A percentile compares a stretch with the other conserved stretches of the same genome.
Evolutionary conservation across 2,329 filamentous ascomycete genomes (phyloP).

Genomic region (Calonectria fujianensis): DNA sequence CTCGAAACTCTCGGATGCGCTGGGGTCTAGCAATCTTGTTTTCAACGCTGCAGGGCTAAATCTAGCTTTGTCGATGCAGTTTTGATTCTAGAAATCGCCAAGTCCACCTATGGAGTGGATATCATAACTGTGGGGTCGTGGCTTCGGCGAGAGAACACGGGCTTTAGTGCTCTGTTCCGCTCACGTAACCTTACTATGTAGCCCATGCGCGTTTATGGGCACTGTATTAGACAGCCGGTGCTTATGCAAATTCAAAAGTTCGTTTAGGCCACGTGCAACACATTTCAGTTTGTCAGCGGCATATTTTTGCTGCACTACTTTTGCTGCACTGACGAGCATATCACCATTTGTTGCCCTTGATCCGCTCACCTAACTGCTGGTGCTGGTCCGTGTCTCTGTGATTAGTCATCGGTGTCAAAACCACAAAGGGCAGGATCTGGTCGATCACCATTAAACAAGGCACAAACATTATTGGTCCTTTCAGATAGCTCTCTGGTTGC

Average conservation of each 20-base stretch:
- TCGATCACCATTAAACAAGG: background rate
- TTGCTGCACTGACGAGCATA: background rate
- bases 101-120: background rate
- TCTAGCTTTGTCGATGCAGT: too few species aligned
- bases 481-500: background rate
- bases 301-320: background rate
- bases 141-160: background rate
- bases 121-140: too few species aligned
- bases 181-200: background rate
- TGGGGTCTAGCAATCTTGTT: background rate
- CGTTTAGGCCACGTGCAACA: background rate
- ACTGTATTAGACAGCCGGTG: background rate
- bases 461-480: background rate
- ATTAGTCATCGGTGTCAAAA: conserved; percentile 5
- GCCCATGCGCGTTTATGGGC: background rate
- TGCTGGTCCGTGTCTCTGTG: background rate
- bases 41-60: background rate
- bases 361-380: background rate
- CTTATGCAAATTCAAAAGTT: background rate
- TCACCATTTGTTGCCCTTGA: background rate
- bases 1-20: background rate
- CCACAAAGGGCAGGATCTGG: background rate
- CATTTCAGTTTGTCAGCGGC: background rate
- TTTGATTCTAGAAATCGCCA: background rate
- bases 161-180: background rate